Conservation (phyloP, 352 stramenopile species). For the Phytopythium cucurbitacearum region DNA sequence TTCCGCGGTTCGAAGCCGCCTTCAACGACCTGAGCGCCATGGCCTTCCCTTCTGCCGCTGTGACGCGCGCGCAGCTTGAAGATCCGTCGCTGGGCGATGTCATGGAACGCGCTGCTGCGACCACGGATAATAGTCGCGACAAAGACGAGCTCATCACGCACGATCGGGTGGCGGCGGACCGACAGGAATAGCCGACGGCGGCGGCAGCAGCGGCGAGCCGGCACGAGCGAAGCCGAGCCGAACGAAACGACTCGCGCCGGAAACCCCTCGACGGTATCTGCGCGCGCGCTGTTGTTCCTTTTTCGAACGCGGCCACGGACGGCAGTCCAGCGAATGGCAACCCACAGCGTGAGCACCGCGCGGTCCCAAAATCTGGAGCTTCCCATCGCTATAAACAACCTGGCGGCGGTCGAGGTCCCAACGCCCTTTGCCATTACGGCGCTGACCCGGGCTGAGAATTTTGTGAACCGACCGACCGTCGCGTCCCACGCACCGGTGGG, state of each 20-base stretch:
- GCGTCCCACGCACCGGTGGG: not conserved
- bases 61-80: slow-evolving; percentile 8
- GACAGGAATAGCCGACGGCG: not conserved
- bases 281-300: too few relatives aligned
- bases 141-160: slow-evolving; percentile 3
- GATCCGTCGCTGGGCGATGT: slow-evolving; percentile 11
- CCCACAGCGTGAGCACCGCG: too few relatives aligned
- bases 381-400: too few relatives aligned
- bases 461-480: not conserved
- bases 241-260: too few relatives aligned
- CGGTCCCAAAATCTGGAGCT: too few relatives aligned
- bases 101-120: slow-evolving; percentile 13
- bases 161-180: not conserved
- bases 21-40: slow-evolving; percentile 67
- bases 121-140: not conserved
- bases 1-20: slow-evolving; percentile 56
- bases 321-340: too few relatives aligned
- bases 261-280: too few relatives aligned
- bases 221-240: too few relatives aligned
- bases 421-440: too few relatives aligned
- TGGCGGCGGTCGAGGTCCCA: too few relatives aligned
- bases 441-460: too few relatives aligned
- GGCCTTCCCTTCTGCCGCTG: slow-evolving; percentile 11
- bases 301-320: too few relatives aligned
- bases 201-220: not conserved